phyloP scores from a whole-genome alignment of 352 stramenopile genomes.

The Pythium insidiosum region DNA sequence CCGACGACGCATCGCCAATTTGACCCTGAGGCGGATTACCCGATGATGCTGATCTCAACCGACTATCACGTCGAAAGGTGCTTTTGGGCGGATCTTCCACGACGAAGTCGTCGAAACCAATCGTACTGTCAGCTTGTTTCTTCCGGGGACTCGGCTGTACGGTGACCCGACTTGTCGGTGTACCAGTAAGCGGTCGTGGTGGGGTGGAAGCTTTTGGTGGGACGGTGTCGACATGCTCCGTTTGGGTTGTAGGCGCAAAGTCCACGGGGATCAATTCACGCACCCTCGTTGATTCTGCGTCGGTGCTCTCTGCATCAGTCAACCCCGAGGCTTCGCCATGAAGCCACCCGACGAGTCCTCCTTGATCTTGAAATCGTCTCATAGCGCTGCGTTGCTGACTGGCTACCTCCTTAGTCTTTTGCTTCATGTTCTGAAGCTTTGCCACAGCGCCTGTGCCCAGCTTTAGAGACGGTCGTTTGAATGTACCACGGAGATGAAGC shows the following conservation, averaged over 20 bases:
- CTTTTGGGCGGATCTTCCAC: neutral
- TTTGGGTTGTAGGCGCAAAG: no score
- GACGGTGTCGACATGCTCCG: no score
- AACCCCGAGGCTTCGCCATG: no score
- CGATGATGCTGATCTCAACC: slow-evolving; percentile 11
- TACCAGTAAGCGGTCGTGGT: no score
- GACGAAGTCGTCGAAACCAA: slow-evolving; percentile 26
- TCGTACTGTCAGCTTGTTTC: slow-evolving; percentile 1
- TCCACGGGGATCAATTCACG: no score
- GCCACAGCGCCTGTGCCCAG: slow-evolving; percentile 1
- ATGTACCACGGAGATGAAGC: no score
- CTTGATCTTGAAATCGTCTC: slow-evolving; percentile 50
- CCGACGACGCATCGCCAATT: no score
- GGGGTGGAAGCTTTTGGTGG: no score
- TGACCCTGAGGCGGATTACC: neutral
- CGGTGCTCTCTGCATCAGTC: no score
- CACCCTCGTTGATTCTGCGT: no score
- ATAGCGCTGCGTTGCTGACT: slow-evolving; percentile 31
- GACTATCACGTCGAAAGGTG: slow-evolving; percentile 7
- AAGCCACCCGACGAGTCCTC: slow-evolving; percentile 52
- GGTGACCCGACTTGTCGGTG: no score
- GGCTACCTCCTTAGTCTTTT: slow-evolving; percentile 24
- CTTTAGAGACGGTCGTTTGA: neutral
- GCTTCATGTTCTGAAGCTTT: slow-evolving; percentile 20
- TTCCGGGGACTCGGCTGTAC: no score